phyloP scores from a whole-genome alignment of 106 monocot genomes.

The Dendrobium catenatum region DNA sequence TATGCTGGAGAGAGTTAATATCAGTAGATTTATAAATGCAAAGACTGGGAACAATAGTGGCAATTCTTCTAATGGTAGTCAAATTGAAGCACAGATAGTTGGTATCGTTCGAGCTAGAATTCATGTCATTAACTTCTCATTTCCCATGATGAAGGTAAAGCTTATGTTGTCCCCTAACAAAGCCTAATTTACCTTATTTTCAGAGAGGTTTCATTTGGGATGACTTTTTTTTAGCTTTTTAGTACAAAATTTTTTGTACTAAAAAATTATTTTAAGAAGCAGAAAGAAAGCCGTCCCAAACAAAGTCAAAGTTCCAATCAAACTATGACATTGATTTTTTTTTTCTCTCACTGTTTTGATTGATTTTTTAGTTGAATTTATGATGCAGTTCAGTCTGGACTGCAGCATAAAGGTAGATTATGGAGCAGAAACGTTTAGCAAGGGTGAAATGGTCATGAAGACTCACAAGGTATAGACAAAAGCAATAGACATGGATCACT shows the following conservation, averaged over 20 bases:
- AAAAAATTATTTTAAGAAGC: too few relatives aligned
- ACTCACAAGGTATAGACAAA: slow-evolving; percentile 8
- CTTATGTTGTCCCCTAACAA: not conserved
- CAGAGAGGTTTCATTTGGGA: too few relatives aligned
- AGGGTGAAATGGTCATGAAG: slow-evolving; percentile 8
- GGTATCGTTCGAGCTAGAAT: not conserved
- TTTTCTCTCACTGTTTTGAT: not conserved
- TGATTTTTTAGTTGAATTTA: not conserved
- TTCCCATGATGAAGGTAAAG: slow-evolving; percentile 17
- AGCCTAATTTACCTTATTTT: not conserved
- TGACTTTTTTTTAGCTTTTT: too few relatives aligned
- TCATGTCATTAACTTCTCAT: slow-evolving; percentile 21
- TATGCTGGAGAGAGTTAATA: slow-evolving; percentile 14
- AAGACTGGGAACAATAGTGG: not conserved
- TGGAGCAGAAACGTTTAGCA: slow-evolving; percentile 7
- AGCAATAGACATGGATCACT: not conserved
- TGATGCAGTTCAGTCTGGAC: slow-evolving; percentile 20
- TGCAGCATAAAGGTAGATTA: slow-evolving; percentile 19
- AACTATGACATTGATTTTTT: not conserved
- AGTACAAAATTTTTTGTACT: too few relatives aligned
- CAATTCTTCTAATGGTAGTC: not conserved
- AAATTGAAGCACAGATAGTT: slow-evolving; percentile 9
- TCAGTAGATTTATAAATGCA: slow-evolving; percentile 18
- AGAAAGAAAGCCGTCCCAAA: too few relatives aligned
- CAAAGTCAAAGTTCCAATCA: too few relatives aligned